Evolutionary conservation across 495 filamentous ascomycete genomes (phyloP), one percentile per base, ranked within the genome.

Genomic region (Friedmanniomyces simplex): DNA sequence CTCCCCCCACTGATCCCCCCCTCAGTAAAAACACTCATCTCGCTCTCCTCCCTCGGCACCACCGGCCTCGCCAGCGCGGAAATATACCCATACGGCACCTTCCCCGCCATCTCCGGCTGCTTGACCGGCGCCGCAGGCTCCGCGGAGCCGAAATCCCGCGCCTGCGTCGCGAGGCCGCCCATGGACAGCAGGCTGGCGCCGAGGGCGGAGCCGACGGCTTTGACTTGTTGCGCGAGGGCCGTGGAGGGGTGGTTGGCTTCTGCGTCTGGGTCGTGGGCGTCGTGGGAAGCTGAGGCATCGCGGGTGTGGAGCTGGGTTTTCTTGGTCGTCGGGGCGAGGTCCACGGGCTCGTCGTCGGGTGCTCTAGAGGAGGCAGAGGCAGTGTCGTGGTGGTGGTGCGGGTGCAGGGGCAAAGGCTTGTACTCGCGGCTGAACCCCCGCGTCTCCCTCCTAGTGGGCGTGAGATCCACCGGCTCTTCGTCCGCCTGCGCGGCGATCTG

Each of bases 251-350:
- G 24, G 42, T 49, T 14, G n/a, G n/a, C n/a, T n/a, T n/a, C n/a
- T n/a, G n/a, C n/a, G n/a, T n/a, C 45, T n/a, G 37, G 34, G 6
- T 52, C 52, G 41, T 0, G n/a, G n/a, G n/a, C n/a, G 2, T 55
- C 55, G 28, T 32, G 28, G 10, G 28, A 32, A 2, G 63, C 30
- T 2, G 50, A 26, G 13, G 30, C 5, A 18, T 58, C 49, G 39
- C 36, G 11, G n/a, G 12, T 2, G 14, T 24, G 57, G 24, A 39
- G 66, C 48, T 24, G 61, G 36, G 24, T 65, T 47, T 52, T 60
- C n/a, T 63, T 64, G 13, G 67, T 71, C 8, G 69, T 72, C 3
- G 69, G 69, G 6, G 69, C 65, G 21, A 72, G 39, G 53, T 72
- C 69, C 32, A 68, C 51, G 16, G 51, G 20, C 18, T 68, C 67